A percentile compares a stretch with the other conserved stretches of the same genome.
These are phyloP conservation scores for Citrus inodora DNA, from an alignment of 345 rosid species.

Conservation along the genomic window DNA sequence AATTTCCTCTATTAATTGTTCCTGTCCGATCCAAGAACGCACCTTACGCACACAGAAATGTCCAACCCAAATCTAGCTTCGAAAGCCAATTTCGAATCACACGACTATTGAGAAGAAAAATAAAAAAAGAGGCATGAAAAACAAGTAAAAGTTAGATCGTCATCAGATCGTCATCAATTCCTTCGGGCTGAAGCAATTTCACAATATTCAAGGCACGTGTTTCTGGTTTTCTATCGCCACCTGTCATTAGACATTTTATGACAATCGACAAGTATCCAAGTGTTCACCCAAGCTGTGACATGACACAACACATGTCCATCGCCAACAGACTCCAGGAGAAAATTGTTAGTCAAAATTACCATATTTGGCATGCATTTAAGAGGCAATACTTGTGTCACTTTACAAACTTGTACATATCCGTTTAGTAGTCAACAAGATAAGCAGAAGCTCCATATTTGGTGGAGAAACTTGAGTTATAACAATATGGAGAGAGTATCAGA, in stretches of 20 bases:
- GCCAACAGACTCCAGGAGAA: not conserved
- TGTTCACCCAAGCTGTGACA: not conserved
- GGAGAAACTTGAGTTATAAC: not conserved
- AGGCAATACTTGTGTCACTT: not conserved
- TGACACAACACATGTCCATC: not conserved
- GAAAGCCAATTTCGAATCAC: too few relatives aligned
- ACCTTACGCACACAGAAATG: too few relatives aligned
- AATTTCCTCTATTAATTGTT: too few relatives aligned
- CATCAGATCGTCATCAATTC: not conserved
- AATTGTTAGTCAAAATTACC: not conserved
- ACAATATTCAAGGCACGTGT: not conserved
- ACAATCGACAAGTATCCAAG: not conserved
- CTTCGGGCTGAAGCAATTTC: not conserved
- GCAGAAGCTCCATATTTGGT: not conserved
- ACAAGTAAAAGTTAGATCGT: too few relatives aligned
- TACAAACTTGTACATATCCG: not conserved
- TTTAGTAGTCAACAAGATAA: not conserved
- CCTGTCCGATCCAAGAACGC: too few relatives aligned
- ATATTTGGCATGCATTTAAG: not conserved
- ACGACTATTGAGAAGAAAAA: too few relatives aligned
- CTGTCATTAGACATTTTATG: not conserved
- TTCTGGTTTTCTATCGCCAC: not conserved
- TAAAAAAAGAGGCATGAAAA: too few relatives aligned
- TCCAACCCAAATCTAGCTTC: too few relatives aligned
- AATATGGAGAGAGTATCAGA: conserved; percentile 10